Evolutionary conservation across 2,329 filamentous ascomycete genomes (phyloP).

Genomic region (Cladosporium sp.): DNA sequence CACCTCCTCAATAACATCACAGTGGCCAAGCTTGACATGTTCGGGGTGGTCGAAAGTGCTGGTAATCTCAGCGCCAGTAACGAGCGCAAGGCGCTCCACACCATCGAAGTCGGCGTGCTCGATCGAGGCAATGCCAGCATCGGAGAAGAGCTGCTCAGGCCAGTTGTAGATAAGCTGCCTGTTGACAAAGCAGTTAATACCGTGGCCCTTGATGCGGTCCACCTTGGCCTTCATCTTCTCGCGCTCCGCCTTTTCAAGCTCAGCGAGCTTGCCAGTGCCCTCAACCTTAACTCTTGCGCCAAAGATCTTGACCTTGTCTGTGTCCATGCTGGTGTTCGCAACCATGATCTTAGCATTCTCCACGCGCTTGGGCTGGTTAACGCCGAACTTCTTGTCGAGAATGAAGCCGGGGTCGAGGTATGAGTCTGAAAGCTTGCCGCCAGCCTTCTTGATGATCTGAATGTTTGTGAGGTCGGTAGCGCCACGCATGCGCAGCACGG

Average conservation of each 20-base stretch:
- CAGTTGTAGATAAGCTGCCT: slow-evolving; percentile 99
- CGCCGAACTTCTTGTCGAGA: slow-evolving; percentile 96
- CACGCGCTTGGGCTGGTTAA: slow-evolving; percentile 94
- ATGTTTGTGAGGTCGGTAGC: slow-evolving; percentile 95
- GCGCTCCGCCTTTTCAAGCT: slow-evolving; percentile 94
- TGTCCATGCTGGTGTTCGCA: slow-evolving; percentile 98
- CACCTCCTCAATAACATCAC: slow-evolving; percentile 93
- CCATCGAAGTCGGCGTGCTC: slow-evolving; percentile 99
- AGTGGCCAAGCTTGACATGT: slow-evolving; percentile 91
- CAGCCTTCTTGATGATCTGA: slow-evolving; percentile 98
- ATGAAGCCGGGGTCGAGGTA: slow-evolving; percentile 99
- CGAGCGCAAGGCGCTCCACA: slow-evolving; percentile 88
- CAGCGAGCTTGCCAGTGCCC: slow-evolving; percentile 94
- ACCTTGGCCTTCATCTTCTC: slow-evolving; percentile 99
- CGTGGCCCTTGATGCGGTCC: slow-evolving; percentile 96
- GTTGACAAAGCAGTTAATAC: slow-evolving; percentile 99
- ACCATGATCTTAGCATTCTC: slow-evolving; percentile 98
- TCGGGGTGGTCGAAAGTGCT: slow-evolving; percentile 98
- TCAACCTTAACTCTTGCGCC: slow-evolving; percentile 95
- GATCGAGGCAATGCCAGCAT: slow-evolving; percentile 96
- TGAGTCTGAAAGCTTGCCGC: slow-evolving; percentile 94
- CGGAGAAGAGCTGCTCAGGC: slow-evolving; percentile 97
- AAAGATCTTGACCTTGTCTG: slow-evolving; percentile 99
- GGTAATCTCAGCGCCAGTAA: slow-evolving; percentile 95
- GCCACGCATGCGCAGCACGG: slow-evolving; percentile 81